Percentiles rank a stretch among this genome's conserved stretches.
These are phyloP conservation scores for Rosa persica DNA, from an alignment of 306 rosid species.

Conservation along the genomic window DNA sequence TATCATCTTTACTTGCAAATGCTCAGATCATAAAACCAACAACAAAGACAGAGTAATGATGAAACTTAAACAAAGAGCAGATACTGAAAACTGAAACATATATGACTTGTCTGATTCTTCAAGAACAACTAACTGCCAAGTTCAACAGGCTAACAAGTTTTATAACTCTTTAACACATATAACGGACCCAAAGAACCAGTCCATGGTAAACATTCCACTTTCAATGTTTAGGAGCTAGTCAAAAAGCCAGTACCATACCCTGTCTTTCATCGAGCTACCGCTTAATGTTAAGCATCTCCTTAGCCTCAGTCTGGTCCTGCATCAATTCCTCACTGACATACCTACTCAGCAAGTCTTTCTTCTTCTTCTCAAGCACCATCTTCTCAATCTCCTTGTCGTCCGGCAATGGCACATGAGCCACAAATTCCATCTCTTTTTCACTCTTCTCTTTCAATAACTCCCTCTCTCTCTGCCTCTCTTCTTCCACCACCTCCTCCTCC, in stretches of 20 bases:
- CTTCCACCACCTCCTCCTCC: constrained; percentile 89
- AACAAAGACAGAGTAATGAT: not conserved
- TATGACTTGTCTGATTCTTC: not conserved
- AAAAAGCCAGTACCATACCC: not conserved
- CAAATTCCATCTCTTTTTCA: constrained; percentile 64
- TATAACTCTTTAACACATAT: not conserved
- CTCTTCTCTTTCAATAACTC: constrained; percentile 37
- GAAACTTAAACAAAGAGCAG: not conserved
- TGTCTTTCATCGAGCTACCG: constrained; percentile 19
- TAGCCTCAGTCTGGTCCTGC: constrained; percentile 78
- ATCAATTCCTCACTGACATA: constrained; percentile 62
- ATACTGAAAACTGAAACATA: not conserved
- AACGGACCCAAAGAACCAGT: not conserved
- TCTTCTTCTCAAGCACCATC: constrained; percentile 95
- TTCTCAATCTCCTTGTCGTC: constrained; percentile 87
- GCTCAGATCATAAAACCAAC: not conserved
- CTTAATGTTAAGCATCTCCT: constrained; percentile 80
- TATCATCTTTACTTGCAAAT: not conserved
- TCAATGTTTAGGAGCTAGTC: not conserved
- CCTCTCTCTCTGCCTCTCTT: constrained; percentile 57
- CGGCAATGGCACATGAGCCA: constrained; percentile 88
- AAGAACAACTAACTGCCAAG: not conserved
- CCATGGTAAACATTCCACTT: not conserved
- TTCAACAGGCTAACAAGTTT: not conserved
- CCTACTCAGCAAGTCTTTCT: constrained; percentile 68